phyloP scores from a whole-genome alignment of 495 filamentous ascomycete genomes.

The Lophiostoma macrostomum region DNA sequence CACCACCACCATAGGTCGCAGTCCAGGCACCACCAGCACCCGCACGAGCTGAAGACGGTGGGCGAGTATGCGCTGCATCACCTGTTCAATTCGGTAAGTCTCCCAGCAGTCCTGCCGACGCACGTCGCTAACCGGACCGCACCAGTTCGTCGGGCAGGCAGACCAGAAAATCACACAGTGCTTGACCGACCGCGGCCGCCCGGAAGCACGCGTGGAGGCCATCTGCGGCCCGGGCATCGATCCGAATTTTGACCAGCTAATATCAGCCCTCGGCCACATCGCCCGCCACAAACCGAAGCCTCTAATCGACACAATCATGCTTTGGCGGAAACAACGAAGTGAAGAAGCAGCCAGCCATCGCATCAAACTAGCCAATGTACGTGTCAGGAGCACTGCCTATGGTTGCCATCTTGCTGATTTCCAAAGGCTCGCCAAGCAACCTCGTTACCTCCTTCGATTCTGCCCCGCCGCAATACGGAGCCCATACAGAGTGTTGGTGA shows the following conservation, averaged over 20 bases:
- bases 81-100: conserved; percentile 80
- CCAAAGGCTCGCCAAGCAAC: conserved; percentile 24
- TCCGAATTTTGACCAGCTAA: conserved; percentile 89
- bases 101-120: background rate
- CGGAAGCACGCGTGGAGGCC: conserved; percentile 75
- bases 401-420: background rate
- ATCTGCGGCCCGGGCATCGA: conserved; percentile 90
- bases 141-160: conserved; percentile 71
- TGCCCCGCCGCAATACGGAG: conserved; percentile 33
- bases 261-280: conserved; percentile 89
- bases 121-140: conserved; percentile 35
- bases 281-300: conserved; percentile 89
- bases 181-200: conserved; percentile 67
- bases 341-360: conserved; percentile 69
- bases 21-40: conserved; percentile 66
- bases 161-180: conserved; percentile 90
- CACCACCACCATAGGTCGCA: conserved; percentile 78
- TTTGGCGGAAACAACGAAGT: conserved; percentile 92
- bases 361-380: conserved; percentile 62
- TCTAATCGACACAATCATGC: conserved; percentile 95
- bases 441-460: conserved; percentile 18
- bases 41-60: conserved; percentile 78
- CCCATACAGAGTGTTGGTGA: conserved; percentile 23
- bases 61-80: conserved; percentile 97
- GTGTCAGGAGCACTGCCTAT: conserved; percentile 22